A percentile compares a stretch with the other conserved stretches of the same genome.
These are phyloP conservation scores for Scedosporium dehoogii DNA, from an alignment of 2,329 filamentous ascomycete genomes.

Conservation along the genomic window DNA sequence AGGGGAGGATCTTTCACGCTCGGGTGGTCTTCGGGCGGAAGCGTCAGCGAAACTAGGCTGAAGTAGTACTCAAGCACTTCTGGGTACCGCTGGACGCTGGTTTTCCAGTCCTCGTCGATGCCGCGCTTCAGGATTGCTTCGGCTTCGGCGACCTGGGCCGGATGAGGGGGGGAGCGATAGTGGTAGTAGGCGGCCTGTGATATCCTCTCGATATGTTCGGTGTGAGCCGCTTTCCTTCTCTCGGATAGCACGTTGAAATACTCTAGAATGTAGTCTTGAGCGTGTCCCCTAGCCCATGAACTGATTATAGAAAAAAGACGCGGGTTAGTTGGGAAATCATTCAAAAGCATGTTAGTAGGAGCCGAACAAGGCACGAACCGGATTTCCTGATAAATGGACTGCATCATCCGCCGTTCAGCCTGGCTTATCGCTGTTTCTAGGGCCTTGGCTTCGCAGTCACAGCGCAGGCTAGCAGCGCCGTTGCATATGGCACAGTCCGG, in stretches of 20 bases:
- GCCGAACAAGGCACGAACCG: slow-evolving; percentile 33
- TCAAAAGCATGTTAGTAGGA: background rate
- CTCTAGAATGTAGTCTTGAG: slow-evolving; percentile 58
- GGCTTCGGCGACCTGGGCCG: slow-evolving; percentile 52
- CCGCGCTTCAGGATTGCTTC: slow-evolving; percentile 59
- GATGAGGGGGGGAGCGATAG: slow-evolving; percentile 48
- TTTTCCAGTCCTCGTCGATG: slow-evolving; percentile 71
- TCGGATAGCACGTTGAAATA: slow-evolving; percentile 54
- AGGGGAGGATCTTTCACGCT: slow-evolving; percentile 51
- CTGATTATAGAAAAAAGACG: slow-evolving; percentile 24
- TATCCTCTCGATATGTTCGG: slow-evolving; percentile 44
- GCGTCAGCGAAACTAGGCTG: slow-evolving; percentile 53
- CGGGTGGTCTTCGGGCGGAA: slow-evolving; percentile 53
- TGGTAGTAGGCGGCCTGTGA: slow-evolving; percentile 45
- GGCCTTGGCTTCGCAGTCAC: slow-evolving; percentile 57
- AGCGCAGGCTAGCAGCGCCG: slow-evolving; percentile 46
- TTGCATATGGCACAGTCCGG: slow-evolving; percentile 60
- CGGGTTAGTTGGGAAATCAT: background rate
- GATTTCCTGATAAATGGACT: slow-evolving; percentile 51
- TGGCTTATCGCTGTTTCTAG: slow-evolving; percentile 53
- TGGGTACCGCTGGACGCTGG: slow-evolving; percentile 65
- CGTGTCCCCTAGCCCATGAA: slow-evolving; percentile 53
- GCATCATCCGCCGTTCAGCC: slow-evolving; percentile 55
- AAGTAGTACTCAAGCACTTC: slow-evolving; percentile 79
- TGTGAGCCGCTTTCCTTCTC: slow-evolving; percentile 48